Base-by-base conservation (phyloP, 495 filamentous ascomycete genomes). In the Talaromyces adpressus region DNA sequence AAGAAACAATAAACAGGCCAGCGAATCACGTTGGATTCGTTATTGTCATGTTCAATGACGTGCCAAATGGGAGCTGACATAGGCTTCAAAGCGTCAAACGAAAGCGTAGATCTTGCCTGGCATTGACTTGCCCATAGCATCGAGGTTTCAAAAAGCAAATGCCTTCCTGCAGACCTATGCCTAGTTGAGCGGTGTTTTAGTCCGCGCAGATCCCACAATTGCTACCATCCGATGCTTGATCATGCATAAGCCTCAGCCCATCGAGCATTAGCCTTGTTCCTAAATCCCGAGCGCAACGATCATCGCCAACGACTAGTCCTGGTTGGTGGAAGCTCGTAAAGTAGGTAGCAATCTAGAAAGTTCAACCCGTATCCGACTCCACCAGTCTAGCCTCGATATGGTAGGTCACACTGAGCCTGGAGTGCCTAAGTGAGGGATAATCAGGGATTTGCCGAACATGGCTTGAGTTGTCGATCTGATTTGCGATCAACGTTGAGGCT, bases 221-320 rank as follows among this genome's bases (percentile, higher is more conserved):
- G 23, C 52, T 56, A 56, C 52, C 52, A 56, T 56, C 20, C 52
- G 27, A 56, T 56, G 52, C 52, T 56, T 56, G 52, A 12, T 22
- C 20, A 56, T 56, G 23, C 52, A 56, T 29, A 56, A 56, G 52
- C 52, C 14, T 54, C 52, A 56, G 29, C 29, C 29, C 52, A 29
- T 29, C 52, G 5, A n/a, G 20, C 52, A n/a, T 14, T 56, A 27
- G 22, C 2, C 4, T 27, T 2, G 23, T 56, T 56, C 29, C 22
- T 27, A 27, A 56, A 27, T 56, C 52, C 52, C 22, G 27, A 25
- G 23, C 49, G 11, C 11, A 12, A 22, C 23, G 52, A 56, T 56
- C 52, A 29, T 56, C 52, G 22, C 22, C 52, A 56, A n/a, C 11
- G 22, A 29, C 20, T 25, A 7, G 11, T 27, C 27, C 52, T 56